Evolutionary conservation across 2,329 filamentous ascomycete genomes (phyloP).

Genomic region (Exophiala alcalophila): DNA sequence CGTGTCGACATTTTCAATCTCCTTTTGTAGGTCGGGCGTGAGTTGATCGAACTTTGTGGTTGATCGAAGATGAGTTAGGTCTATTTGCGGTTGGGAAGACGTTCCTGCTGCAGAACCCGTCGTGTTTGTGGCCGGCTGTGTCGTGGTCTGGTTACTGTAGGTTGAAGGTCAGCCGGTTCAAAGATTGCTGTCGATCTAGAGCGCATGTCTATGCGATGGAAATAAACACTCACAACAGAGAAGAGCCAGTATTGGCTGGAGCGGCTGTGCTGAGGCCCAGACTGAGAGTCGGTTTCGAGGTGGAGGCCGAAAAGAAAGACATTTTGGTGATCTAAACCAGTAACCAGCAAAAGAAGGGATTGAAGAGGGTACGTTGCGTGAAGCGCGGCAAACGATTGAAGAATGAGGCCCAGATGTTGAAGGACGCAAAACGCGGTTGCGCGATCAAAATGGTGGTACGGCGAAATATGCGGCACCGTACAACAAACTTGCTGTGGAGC

Average conservation of each 20-base stretch:
- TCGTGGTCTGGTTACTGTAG: conserved; percentile 11
- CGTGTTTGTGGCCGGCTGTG: conserved; percentile 12
- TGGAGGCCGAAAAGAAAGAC: conserved; percentile 22
- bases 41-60: conserved; percentile 93
- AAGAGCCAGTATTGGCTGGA: conserved; percentile 12
- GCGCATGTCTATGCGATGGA: background rate
- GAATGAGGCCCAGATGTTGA: too few relatives aligned
- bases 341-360: too few relatives aligned
- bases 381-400: too few relatives aligned
- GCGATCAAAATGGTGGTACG: too few relatives aligned
- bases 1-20: conserved; percentile 74
- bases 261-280: conserved; percentile 15
- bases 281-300: conserved; percentile 20
- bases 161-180: background rate
- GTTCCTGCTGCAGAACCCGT: conserved; percentile 51
- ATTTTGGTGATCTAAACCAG: too few relatives aligned
- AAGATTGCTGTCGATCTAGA: background rate
- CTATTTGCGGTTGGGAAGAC: conserved; percentile 71
- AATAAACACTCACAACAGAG: conserved; percentile 20
- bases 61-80: conserved; percentile 72
- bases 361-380: too few relatives aligned
- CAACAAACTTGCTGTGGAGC: too few relatives aligned
- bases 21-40: conserved; percentile 72
- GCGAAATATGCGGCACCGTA: too few relatives aligned
- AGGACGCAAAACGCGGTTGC: too few relatives aligned